phyloP scores from a whole-genome alignment of 2,329 filamentous ascomycete genomes.

The Ceratocystis diversiconidia region DNA sequence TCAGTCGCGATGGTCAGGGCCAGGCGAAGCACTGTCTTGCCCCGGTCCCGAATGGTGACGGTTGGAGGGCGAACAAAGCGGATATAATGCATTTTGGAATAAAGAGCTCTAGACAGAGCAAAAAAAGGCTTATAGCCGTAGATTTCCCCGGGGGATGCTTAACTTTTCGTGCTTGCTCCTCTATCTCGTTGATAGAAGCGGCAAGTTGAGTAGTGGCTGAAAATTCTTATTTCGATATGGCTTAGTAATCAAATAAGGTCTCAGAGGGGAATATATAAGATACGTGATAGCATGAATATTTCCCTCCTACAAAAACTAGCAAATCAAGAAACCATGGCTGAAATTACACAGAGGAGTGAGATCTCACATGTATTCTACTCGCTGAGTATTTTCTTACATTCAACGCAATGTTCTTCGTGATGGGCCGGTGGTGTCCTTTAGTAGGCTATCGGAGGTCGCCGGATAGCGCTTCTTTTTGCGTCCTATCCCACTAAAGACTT shows the following conservation, averaged over 20 bases:
- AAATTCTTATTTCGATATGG: conserved; percentile 9
- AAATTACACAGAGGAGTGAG: no score
- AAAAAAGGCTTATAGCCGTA: not conserved
- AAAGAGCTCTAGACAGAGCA: not conserved
- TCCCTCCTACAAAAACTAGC: no score
- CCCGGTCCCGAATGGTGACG: conserved; percentile 17
- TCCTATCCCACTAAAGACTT: not conserved
- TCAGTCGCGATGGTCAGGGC: conserved; percentile 44
- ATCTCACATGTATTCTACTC: no score
- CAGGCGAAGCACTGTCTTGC: conserved; percentile 28
- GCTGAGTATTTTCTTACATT: no score
- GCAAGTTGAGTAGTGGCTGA: not conserved
- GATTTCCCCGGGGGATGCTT: not conserved
- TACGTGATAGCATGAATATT: not conserved
- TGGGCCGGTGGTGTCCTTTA: not conserved
- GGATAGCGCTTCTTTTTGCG: conserved; percentile 7
- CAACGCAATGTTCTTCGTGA: not conserved
- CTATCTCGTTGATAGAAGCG: not conserved
- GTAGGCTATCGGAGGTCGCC: conserved; percentile 18
- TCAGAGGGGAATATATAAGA: not conserved
- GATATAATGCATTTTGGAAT: conserved; percentile 40
- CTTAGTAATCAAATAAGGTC: conserved; percentile 15
- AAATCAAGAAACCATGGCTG: no score
- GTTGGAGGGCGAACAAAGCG: conserved; percentile 37
- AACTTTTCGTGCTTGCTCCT: not conserved